phyloP scores from a whole-genome alignment of 495 filamentous ascomycete species.

The Daldinia bambusicola region DNA sequence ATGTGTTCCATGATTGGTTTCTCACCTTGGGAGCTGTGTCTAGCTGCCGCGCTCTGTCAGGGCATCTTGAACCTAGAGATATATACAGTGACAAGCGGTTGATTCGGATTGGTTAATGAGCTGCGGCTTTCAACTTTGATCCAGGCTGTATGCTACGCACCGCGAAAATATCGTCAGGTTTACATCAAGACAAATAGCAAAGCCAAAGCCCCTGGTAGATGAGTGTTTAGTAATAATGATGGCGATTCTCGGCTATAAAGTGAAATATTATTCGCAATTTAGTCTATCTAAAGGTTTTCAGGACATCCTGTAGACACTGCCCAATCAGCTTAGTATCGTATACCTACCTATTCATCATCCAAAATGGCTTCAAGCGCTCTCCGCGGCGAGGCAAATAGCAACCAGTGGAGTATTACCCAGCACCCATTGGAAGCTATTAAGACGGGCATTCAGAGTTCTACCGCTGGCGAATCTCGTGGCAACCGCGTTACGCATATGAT shows the following conservation, averaged over 20 bases:
- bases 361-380: slow-evolving; percentile 28
- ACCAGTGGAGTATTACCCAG: slow-evolving; percentile 44
- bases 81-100: not conserved
- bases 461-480: slow-evolving; percentile 42
- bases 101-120: not conserved
- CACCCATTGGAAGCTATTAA: slow-evolving; percentile 49
- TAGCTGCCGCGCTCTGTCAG: not conserved
- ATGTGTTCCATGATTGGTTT: not conserved
- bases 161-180: slow-evolving; percentile 12
- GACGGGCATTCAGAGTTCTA: slow-evolving; percentile 40
- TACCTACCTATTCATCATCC: not conserved
- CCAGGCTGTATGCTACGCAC: not conserved
- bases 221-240: not conserved
- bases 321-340: no score
- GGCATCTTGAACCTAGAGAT: no score
- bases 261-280: not conserved
- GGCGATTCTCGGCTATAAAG: not conserved
- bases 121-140: slow-evolving; percentile 4
- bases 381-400: slow-evolving; percentile 31
- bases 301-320: no score
- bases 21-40: not conserved
- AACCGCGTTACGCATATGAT: slow-evolving; percentile 51
- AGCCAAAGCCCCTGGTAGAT: not conserved
- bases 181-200: slow-evolving; percentile 12
- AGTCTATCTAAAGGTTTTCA: not conserved